A percentile compares a stretch with the other conserved stretches of the same genome.
Conservation (phyloP, 306 rosid genomes). For the Castanea crenata region DNA sequence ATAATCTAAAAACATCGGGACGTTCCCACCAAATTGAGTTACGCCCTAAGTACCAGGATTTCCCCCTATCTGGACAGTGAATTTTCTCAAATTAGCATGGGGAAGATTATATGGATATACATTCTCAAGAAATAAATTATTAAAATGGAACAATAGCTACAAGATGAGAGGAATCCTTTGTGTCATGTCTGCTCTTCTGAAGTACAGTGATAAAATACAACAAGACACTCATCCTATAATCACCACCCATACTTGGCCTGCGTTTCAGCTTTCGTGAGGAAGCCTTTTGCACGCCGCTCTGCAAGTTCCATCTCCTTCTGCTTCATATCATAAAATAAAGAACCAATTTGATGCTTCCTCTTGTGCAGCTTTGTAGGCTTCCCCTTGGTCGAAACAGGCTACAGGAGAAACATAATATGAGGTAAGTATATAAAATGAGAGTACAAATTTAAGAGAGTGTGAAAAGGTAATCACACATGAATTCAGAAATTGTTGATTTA, state of each 20-base stretch:
- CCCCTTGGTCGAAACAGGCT: slow-evolving; percentile 79
- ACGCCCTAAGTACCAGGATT: too few relatives aligned
- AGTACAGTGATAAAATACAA: slow-evolving; percentile 9
- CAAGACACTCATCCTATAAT: slow-evolving; percentile 18
- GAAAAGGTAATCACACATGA: neutral
- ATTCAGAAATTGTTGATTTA: neutral
- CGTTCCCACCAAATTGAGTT: too few relatives aligned
- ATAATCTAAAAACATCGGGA: too few relatives aligned
- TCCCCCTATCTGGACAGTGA: neutral
- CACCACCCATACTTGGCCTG: slow-evolving; percentile 99
- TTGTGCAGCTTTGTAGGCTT: slow-evolving; percentile 87
- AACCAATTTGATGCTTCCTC: slow-evolving; percentile 96
- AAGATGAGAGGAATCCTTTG: neutral
- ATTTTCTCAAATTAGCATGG: neutral
- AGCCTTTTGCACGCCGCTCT: slow-evolving; percentile 82
- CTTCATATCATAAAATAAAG: slow-evolving; percentile 78
- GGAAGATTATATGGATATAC: neutral
- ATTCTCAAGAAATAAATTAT: neutral
- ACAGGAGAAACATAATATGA: slow-evolving; percentile 10
- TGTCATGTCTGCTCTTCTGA: neutral
- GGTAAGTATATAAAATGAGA: neutral
- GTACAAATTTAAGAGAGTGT: neutral
- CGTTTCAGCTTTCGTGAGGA: slow-evolving; percentile 94
- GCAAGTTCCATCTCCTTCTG: slow-evolving; percentile 83
- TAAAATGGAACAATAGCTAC: neutral